Base-by-base conservation (phyloP, 2,329 filamentous ascomycete genomes). In the Pseudogymnoascus sp. region DNA sequence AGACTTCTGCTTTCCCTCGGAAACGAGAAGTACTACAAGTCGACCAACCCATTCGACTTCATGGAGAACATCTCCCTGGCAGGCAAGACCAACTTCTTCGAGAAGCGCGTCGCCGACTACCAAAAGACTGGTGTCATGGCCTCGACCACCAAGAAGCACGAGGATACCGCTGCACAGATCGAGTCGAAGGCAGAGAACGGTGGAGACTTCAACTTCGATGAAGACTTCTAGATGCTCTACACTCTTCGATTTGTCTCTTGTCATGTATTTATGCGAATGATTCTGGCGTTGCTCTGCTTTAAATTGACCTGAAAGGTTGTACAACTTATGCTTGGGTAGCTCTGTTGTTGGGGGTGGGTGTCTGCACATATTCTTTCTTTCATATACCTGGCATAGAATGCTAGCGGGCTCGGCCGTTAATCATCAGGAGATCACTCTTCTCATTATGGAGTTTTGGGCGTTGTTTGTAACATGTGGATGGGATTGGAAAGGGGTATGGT, bases 81-180 rank as follows among this genome's bases (percentile, higher is more conserved):
- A 59, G 94, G 94, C 77, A 99, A 99, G 89, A 99, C 94, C 75
- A 99, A 99, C 86, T 99, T 99, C 85, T 99, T 99, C 75, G 94
- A 99, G 88, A 99, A 99, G 89, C 91, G 94, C 70, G 94, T 99
- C 62, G 94, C 88, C 75, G 94, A 99, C 73, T 99, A 99, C 85
- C 94, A 99, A 79, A 99, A 99, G 84, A 92, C 94, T 37, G 94
- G 94, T 81, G 93, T 99, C 76, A 96, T 99, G 91, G 88, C 88
- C 71, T 92, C 89, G 79, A 89, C 87, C 69, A 91, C 91, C 80
- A 88, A 89, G 77, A 87, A 88, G 74, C 74, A 75, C 65, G 78
- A 81, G 18, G 75, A 79, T 8, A 74, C 74, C 5, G 69, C 72
- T 18, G 67, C 74, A 54, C 76, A 78, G 61, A 73, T 77, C 9